These are phyloP conservation scores for Alternaria sp. DNA, from an alignment of 2,329 filamentous ascomycete genomes.

Conservation along the genomic window DNA sequence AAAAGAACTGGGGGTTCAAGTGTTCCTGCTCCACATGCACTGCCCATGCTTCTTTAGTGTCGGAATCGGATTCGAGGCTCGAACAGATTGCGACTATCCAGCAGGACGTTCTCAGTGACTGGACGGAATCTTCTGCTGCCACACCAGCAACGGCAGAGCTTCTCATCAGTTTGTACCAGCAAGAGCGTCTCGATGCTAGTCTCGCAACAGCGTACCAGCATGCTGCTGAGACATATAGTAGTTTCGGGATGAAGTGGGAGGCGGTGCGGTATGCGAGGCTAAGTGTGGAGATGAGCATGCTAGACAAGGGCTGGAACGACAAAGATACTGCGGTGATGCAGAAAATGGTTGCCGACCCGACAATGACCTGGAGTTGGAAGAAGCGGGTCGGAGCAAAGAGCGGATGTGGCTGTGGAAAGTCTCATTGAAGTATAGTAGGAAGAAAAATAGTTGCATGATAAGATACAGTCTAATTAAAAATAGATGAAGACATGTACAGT, in stretches of 20 bases:
- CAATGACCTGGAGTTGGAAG: constrained; percentile 43
- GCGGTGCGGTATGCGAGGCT: constrained; percentile 40
- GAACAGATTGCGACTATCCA: constrained; percentile 39
- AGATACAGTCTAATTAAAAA: not conserved
- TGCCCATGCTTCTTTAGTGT: constrained; percentile 29
- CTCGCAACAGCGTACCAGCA: constrained; percentile 48
- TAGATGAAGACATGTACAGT: not conserved
- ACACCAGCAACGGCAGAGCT: constrained; percentile 44
- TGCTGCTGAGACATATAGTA: constrained; percentile 49
- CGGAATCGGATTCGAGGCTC: constrained; percentile 45
- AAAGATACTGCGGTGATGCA: constrained; percentile 34
- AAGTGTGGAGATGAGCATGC: constrained; percentile 29
- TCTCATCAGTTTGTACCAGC: constrained; percentile 45
- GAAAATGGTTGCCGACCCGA: constrained; percentile 34
- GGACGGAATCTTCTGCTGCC: constrained; percentile 26
- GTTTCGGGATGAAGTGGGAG: constrained; percentile 38
- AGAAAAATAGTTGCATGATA: not conserved
- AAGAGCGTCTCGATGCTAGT: constrained; percentile 47
- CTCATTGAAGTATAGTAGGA: not conserved
- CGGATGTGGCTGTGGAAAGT: constrained; percentile 25
- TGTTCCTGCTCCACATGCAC: constrained; percentile 49
- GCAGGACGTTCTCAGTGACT: constrained; percentile 35
- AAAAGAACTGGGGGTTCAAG: constrained; percentile 49
- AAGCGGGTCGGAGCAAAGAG: constrained; percentile 35
- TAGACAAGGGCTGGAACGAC: constrained; percentile 42